A percentile compares a stretch with the other conserved stretches of the same genome.
These are phyloP conservation scores for Teunomyces funiuensis DNA, from an alignment of 805 yeast genomes.

Conservation along the genomic window DNA sequence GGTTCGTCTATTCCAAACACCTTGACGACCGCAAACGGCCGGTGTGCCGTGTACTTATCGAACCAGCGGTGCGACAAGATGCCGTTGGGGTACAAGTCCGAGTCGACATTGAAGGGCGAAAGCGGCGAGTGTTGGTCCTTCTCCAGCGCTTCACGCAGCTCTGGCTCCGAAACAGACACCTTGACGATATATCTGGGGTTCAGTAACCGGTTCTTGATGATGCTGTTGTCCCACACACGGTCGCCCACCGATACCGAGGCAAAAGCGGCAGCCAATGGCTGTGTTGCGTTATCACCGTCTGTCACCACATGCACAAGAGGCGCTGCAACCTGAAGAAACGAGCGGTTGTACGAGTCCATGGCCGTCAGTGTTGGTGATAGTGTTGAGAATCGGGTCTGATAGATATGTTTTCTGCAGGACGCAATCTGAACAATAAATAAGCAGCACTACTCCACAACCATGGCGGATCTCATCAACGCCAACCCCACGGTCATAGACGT, in stretches of 20 bases:
- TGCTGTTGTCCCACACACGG: slow-evolving; percentile 37
- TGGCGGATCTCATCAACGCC: slow-evolving; percentile 87
- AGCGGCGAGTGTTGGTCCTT: slow-evolving; percentile 24
- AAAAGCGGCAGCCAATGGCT: neutral
- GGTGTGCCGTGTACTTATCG: slow-evolving; percentile 26
- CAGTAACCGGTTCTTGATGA: slow-evolving; percentile 36
- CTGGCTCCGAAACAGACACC: neutral
- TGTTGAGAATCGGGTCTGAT: no score
- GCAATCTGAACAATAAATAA: neutral
- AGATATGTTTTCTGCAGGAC: no score
- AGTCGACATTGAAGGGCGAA: slow-evolving; percentile 39
- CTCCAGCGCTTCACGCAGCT: neutral
- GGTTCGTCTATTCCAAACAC: slow-evolving; percentile 15
- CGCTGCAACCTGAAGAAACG: slow-evolving; percentile 33
- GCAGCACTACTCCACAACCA: slow-evolving; percentile 19
- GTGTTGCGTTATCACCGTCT: neutral
- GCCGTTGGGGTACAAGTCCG: slow-evolving; percentile 29
- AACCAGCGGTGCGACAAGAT: slow-evolving; percentile 36
- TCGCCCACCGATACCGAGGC: neutral
- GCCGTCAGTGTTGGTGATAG: neutral
- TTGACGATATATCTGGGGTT: slow-evolving; percentile 30
- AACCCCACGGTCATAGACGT: slow-evolving; percentile 84
- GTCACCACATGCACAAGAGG: slow-evolving; percentile 27
- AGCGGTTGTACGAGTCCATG: slow-evolving; percentile 35
- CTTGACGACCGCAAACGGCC: slow-evolving; percentile 35